Evolutionary conservation across 495 filamentous ascomycete species (phyloP).

Genomic region (Cladorrhinum samala): DNA sequence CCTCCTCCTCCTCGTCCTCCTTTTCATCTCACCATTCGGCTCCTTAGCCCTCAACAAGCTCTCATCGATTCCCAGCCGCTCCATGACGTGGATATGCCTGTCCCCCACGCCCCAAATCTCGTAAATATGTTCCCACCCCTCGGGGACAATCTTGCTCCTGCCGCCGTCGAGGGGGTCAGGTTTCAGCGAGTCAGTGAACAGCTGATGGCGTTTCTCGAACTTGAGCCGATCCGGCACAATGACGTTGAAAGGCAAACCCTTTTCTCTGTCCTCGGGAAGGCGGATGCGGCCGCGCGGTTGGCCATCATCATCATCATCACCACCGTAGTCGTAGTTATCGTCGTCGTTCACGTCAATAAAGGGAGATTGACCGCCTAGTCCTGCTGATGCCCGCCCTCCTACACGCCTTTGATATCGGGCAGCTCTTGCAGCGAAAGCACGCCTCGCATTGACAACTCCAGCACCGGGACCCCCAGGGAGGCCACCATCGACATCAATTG

Average conservation of each 20-base stretch:
- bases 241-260: background rate
- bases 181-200: background rate
- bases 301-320: background rate
- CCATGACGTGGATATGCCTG: background rate
- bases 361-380: too few species aligned
- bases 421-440: too few species aligned
- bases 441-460: too few species aligned
- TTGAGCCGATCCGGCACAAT: background rate
- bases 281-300: too few species aligned
- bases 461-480: background rate
- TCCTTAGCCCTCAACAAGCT: conserved; percentile 1
- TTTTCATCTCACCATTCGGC: background rate
- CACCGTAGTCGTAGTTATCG: background rate
- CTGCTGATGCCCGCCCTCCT: too few species aligned
- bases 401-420: too few species aligned
- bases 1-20: too few species aligned
- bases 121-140: background rate
- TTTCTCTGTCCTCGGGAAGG: background rate
- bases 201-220: background rate
- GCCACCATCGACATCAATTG: background rate
- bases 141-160: too few species aligned
- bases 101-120: background rate
- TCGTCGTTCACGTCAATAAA: too few species aligned
- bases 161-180: too few species aligned
- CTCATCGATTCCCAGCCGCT: conserved; percentile 9